Base-by-base conservation (phyloP, 257 asterid species). In the Misopates orontium region DNA sequence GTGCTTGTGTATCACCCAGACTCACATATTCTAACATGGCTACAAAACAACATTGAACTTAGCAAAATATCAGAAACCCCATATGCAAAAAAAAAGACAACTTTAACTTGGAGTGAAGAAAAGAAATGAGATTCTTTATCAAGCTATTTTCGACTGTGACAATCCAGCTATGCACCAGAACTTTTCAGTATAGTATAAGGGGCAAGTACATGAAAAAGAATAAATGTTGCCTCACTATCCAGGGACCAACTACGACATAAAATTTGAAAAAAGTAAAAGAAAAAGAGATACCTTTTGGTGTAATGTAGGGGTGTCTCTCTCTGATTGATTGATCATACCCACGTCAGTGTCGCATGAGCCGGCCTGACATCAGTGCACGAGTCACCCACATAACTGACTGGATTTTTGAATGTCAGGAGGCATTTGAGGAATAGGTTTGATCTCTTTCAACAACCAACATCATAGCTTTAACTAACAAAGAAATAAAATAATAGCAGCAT, bases 341-440 rank as follows among this genome's bases (percentile, higher is more conserved):
- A 36, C 42, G 10, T 36, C 42, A 4, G 42, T 8, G 10, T 36
- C 11, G 10, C 48, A 16, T 31, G 14, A 19, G 20, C 40, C 42
- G 10, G 11, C 42, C 42, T 36, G 42, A 36, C 42, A 36, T 36
- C 42, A 36, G 2, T 60, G 76, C 64, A 16, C 49, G 44, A 40
- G 66, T 76, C 82, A 70, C 62, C 78, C 82, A 80, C 78, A 62
- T 67, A 79, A 73, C 61, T 64, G 39, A 12, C 69, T 59, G 57
- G 64, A 56, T 56, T 45, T 28, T 40, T 64, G 36, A 10, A 71
- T 56, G 10, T 36, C 42, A 36, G 42, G 5, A 67, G 47, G 56
- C 42, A 31, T 41, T 24, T 41, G 5, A 59, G 40, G 18, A 68
- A 28, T 24, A 21, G 39, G 18, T n/a, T 57, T 12, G 4, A 50